Evolutionary conservation across 768 basidiomycete genomes (phyloP).

Genomic region (Basidioascus undulatus): DNA sequence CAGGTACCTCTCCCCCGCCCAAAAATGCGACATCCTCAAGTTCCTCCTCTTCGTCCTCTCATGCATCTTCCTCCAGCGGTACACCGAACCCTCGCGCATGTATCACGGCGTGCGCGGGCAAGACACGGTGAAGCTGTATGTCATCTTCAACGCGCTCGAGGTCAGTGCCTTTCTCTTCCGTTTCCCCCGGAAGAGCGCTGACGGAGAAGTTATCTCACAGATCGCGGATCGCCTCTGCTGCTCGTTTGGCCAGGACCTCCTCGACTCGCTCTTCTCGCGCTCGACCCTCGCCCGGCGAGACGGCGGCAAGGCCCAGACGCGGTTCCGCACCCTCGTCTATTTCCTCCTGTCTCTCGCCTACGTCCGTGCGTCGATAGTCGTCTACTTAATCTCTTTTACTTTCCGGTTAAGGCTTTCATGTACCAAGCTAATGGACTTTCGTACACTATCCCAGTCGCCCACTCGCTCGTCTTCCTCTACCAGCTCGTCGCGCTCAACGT

Average conservation of each 20-base stretch:
- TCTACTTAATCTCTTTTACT: background rate
- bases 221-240: conserved; percentile 85
- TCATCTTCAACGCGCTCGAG: conserved; percentile 95
- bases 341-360: conserved; percentile 62
- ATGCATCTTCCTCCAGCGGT: conserved; percentile 43
- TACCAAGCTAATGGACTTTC: no score
- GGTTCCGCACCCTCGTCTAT: conserved; percentile 53
- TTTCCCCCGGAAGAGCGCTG: background rate
- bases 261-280: conserved; percentile 85
- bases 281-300: conserved; percentile 48
- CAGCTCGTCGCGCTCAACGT: conserved; percentile 87
- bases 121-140: conserved; percentile 95
- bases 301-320: conserved; percentile 28
- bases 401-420: no score
- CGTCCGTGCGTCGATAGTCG: conserved; percentile 32
- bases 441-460: conserved; percentile 56
- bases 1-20: conserved; percentile 43
- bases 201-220: conserved; percentile 22
- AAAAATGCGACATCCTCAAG: conserved; percentile 80
- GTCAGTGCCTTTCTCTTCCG: conserved; percentile 25
- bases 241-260: conserved; percentile 89
- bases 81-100: conserved; percentile 90
- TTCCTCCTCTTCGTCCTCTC: conserved; percentile 49
- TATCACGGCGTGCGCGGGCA: conserved; percentile 95
- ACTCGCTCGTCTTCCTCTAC: conserved; percentile 86